Evolutionary conservation across 768 basidiomycete genomes (phyloP).

Genomic region (Macrocybe gigantea): DNA sequence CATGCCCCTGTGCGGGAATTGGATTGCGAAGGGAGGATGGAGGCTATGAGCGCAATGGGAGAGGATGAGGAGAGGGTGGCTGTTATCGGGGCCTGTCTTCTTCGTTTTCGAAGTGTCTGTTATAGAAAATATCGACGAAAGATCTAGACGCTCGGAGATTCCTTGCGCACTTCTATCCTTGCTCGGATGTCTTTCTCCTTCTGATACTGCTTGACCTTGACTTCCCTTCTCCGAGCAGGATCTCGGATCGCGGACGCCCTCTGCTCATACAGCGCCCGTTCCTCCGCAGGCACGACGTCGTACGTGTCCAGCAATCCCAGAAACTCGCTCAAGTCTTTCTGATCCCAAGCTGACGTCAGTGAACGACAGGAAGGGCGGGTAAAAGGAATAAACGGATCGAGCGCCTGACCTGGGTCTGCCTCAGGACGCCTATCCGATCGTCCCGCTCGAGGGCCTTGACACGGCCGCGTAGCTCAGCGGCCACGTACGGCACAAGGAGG

Average conservation of each 20-base stretch:
- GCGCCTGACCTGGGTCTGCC: constrained; percentile 49
- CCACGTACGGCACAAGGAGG: constrained; percentile 64
- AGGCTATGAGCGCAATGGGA: constrained; percentile 60
- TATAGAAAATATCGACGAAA: background rate
- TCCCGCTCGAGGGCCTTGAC: constrained; percentile 47
- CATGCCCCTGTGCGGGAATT: constrained; percentile 5
- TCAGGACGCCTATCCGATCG: constrained; percentile 52
- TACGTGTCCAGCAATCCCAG: constrained; percentile 54
- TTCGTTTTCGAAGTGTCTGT: constrained; percentile 51
- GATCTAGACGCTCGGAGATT: background rate
- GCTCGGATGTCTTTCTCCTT: constrained; percentile 75
- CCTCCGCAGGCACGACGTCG: constrained; percentile 55
- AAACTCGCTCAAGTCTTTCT: constrained; percentile 48
- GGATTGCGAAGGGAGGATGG: constrained; percentile 43
- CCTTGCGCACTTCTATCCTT: constrained; percentile 55
- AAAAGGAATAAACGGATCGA: constrained; percentile 6
- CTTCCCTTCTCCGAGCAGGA: constrained; percentile 66
- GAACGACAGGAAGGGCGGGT: no score
- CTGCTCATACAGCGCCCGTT: constrained; percentile 49
- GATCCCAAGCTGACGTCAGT: background rate
- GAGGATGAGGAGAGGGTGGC: constrained; percentile 20
- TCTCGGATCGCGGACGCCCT: constrained; percentile 49
- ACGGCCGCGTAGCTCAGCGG: constrained; percentile 61
- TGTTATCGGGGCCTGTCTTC: constrained; percentile 29
- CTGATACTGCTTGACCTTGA: constrained; percentile 89